Evolutionary conservation across 1,284 basidiomycete genomes (phyloP), one percentile per base, ranked within the genome.

Genomic region (Grifola frondosa): DNA sequence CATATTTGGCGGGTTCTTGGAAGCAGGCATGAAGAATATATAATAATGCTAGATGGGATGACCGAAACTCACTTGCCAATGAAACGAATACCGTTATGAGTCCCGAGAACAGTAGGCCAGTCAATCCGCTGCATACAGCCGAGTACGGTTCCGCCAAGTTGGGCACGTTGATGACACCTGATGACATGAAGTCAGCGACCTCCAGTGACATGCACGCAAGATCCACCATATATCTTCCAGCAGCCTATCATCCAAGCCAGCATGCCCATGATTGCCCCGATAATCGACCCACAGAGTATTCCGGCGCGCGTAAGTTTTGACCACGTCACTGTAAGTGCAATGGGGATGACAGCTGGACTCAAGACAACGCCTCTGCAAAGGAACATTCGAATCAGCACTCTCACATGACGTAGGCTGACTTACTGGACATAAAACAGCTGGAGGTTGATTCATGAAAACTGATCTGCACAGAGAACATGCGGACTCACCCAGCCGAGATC

Each of bases 201-300:
- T 28, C 19, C 8, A 19, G 6, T 6, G 25, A 17, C 16, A 36
- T 5, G 19, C 3, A 36, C n/a, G 3, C 4, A 42, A 25, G 23
- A 46, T 56, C 13, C 46, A 66, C 74, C 75, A 39, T 69, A 75
- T 37, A 73, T 74, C 54, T 76, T 74, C 64, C 63, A 69, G 50
- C 74, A 76, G 0, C 73, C 69, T 10, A 77, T 62, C 66, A 77
- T 73, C 74, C 74, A 78, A 12, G 74, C 73, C 1, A 71, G 31
- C 67, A 76, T 74, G 5, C 73, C 74, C 29, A 71, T 53, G 6
- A 64, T 48, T 16, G 71, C 70, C 1, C 74, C 74, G 3, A 63
- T 58, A 28, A 76, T 59, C 11, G 71, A 65, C 3, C 74, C 75
- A 30, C 56, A 54, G 32, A 74, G 56, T 1, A 76, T 69, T 11